Evolutionary conservation across 208 protist species (phyloP).

Genomic region (Leishmania guyanensis): DNA sequence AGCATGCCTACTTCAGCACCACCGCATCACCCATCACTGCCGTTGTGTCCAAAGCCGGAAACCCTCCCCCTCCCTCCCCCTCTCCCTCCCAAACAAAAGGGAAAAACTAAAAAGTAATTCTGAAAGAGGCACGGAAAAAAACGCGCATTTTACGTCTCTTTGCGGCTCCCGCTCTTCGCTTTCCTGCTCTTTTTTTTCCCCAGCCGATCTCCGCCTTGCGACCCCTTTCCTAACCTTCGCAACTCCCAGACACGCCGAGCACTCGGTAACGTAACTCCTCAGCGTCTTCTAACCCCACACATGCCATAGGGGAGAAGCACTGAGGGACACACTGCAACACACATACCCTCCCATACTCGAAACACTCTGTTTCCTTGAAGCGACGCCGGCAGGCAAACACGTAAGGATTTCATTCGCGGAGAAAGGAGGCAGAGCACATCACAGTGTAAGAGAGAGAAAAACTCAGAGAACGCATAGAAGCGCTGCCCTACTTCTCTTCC

Average conservation of each 20-base stretch:
- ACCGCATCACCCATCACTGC: neutral
- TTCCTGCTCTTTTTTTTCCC: neutral
- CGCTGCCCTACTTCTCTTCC: neutral
- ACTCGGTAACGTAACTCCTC: neutral
- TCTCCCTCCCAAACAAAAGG: neutral
- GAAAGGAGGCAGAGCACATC: neutral
- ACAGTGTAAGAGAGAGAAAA: neutral
- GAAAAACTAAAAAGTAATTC: neutral
- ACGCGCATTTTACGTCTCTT: neutral
- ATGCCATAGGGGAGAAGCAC: neutral
- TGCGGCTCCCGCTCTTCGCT: neutral
- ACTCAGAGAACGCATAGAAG: neutral
- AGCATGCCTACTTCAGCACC: neutral
- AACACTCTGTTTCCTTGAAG: neutral
- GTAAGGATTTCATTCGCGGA: neutral
- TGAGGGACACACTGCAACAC: neutral
- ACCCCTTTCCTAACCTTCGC: neutral
- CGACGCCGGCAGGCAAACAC: neutral
- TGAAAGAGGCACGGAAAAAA: neutral
- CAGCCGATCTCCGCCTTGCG: neutral
- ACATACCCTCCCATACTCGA: neutral
- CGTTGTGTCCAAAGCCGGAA: neutral
- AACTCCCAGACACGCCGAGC: neutral
- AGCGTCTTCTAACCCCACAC: neutral
- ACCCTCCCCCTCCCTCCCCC: too few species aligned